Evolutionary conservation across 2,329 filamentous ascomycete genomes (phyloP), one percentile per base, ranked within the genome.

Genomic region (Chaetomium sp.): DNA sequence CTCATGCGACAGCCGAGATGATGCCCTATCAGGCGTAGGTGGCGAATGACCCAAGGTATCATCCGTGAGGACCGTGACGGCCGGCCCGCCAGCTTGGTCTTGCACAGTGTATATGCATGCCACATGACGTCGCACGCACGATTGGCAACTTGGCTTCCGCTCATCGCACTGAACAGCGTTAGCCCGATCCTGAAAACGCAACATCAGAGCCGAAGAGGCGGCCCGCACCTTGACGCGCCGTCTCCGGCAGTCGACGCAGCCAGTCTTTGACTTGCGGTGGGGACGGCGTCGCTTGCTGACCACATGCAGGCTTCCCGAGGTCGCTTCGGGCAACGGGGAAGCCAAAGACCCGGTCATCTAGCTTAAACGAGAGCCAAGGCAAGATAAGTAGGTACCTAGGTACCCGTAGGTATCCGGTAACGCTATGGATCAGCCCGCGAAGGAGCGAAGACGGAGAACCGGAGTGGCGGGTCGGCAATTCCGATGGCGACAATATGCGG

Each of bases 211-310:
- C 5, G 38, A 31, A 31, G 23, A 3, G 4, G 25, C 2, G 7
- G 21, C 9, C 13, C 38, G 9, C 9, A 58, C 56, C 56, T 58
- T 58, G 56, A 58, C 38, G 21, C 56, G 56, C 38, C 56, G 56
- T 21, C 56, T 27, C 23, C 56, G 35, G 38, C 56, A 58, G 12
- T 58, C 25, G 38, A 19, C 13, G 38, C 56, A 58, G 23, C 56
- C 56, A 4, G 56, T 58, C 25, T 21, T 58, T 12, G 56, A 12
- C 25, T 58, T 58, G 21, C 16, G 35, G 16, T 58, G 56, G 38
- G 56, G 38, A 27, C 56, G 56, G 25, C 56, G 56, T 47, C 38
- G 35, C 38, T n/a, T n/a, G n/a, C n/a, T n/a, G n/a, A n/a, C n/a
- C n/a, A n/a, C n/a, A n/a, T n/a, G n/a, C n/a, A n/a, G n/a, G n/a